Evolutionary conservation across 306 rosid genomes (phyloP).

Genomic region (Trifolium repens): DNA sequence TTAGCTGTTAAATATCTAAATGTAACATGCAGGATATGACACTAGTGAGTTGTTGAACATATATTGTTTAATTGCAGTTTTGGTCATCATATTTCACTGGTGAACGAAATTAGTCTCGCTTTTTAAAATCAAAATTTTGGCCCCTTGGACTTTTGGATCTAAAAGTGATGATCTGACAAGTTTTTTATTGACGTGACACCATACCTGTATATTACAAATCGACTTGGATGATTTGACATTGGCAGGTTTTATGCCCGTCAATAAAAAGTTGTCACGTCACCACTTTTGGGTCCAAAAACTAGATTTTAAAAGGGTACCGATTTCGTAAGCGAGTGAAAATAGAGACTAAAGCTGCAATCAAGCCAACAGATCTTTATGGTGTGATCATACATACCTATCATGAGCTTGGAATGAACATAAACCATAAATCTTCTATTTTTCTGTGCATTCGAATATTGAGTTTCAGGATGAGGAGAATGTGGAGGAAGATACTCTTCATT

Average conservation of each 20-base stretch:
- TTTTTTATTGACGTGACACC: background rate
- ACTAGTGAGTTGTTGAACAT: too few relatives aligned
- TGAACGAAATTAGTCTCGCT: too few relatives aligned
- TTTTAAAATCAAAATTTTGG: too few relatives aligned
- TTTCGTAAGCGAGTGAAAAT: background rate
- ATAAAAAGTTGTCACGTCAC: background rate
- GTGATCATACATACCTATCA: constrained; percentile 87
- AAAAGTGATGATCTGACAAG: background rate
- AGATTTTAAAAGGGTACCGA: background rate
- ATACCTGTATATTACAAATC: background rate
- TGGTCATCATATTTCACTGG: too few relatives aligned
- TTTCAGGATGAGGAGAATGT: constrained; percentile 62
- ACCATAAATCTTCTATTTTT: constrained; percentile 89
- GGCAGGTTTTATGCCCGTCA: background rate
- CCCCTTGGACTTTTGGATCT: too few relatives aligned
- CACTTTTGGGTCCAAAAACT: background rate
- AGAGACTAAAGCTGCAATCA: background rate
- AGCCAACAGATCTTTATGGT: background rate
- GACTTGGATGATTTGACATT: background rate
- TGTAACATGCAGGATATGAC: background rate
- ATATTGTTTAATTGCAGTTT: too few relatives aligned
- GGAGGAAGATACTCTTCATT: constrained; percentile 74
- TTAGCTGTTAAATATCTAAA: constrained; percentile 22
- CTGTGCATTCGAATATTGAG: constrained; percentile 87
- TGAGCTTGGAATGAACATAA: constrained; percentile 95